Evolutionary conservation across 1,139 yeast genomes (phyloP).

Genomic region (Hyphopichia wangnamkhiaoensis): DNA sequence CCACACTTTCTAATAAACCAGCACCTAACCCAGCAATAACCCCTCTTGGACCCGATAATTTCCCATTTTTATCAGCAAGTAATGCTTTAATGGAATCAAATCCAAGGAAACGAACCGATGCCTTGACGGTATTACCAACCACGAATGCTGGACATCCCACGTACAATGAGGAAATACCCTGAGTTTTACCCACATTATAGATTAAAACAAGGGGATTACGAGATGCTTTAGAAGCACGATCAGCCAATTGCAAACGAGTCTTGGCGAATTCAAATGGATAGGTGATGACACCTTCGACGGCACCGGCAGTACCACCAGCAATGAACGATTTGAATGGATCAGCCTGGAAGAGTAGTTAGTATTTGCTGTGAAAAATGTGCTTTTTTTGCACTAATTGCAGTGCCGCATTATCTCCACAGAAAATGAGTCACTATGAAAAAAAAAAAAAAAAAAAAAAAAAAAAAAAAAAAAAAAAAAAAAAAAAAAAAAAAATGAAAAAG

Average conservation of each 20-base stretch:
- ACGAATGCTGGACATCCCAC: slow-evolving; percentile 99
- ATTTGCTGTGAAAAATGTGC: background rate
- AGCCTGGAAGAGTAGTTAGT: slow-evolving; percentile 16
- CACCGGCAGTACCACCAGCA: slow-evolving; percentile 96
- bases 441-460: background rate
- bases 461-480: background rate
- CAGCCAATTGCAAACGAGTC: slow-evolving; percentile 84
- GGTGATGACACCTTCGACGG: slow-evolving; percentile 84
- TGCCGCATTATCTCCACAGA: slow-evolving; percentile 1
- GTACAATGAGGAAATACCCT: slow-evolving; percentile 79
- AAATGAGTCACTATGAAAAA: slow-evolving; percentile 1
- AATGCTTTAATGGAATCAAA: slow-evolving; percentile 82
- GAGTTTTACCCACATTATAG: slow-evolving; percentile 68
- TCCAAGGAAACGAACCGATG: slow-evolving; percentile 90
- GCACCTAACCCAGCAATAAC: slow-evolving; percentile 96
- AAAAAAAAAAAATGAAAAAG: too few species aligned
- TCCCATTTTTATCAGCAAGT: slow-evolving; percentile 81
- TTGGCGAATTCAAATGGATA: slow-evolving; percentile 98
- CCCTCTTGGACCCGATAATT: slow-evolving; percentile 85
- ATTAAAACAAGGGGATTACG: slow-evolving; percentile 84
- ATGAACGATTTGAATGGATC: slow-evolving; percentile 75
- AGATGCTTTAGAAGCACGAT: slow-evolving; percentile 65
- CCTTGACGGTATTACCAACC: slow-evolving; percentile 93
- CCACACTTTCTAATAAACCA: slow-evolving; percentile 84
- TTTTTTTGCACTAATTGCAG: slow-evolving; percentile 1